phyloP scores from a whole-genome alignment of 805 yeast species.

The Sugiyamaella chiloensis region DNA sequence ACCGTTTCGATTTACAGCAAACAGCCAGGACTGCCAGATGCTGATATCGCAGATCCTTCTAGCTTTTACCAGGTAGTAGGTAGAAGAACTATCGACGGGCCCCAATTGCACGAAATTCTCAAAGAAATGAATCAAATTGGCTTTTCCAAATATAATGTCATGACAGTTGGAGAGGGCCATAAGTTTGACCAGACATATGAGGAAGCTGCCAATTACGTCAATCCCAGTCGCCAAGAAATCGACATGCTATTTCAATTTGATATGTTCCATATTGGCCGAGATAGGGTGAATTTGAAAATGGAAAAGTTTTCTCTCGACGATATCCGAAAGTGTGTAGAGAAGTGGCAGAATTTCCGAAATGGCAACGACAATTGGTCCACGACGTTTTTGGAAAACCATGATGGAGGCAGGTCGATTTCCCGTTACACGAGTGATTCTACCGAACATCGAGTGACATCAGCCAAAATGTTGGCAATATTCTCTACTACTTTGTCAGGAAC shows the following conservation, averaged over 20 bases:
- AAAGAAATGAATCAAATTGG: conserved; percentile 46
- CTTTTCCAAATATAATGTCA: conserved; percentile 46
- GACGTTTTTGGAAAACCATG: conserved; percentile 55
- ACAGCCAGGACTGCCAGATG: conserved; percentile 44
- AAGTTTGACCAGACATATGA: conserved; percentile 37
- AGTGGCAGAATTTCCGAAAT: conserved; percentile 7
- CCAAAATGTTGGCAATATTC: conserved; percentile 48
- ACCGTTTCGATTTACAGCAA: conserved; percentile 54
- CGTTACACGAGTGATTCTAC: conserved; percentile 43
- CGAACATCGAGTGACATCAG: conserved; percentile 38
- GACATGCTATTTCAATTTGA: conserved; percentile 39
- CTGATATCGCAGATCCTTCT: conserved; percentile 45
- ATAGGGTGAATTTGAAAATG: conserved; percentile 1
- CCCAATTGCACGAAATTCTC: conserved; percentile 57
- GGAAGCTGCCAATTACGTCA: conserved; percentile 30
- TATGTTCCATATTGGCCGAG: conserved; percentile 4
- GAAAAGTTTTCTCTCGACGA: background rate
- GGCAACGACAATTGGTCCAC: conserved; percentile 50
- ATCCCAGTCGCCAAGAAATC: conserved; percentile 31
- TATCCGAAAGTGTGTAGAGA: conserved; percentile 3
- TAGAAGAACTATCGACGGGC: conserved; percentile 37
- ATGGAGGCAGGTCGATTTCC: conserved; percentile 52
- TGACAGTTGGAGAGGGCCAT: conserved; percentile 57
- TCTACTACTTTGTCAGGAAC: conserved; percentile 51
- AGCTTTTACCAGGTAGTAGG: background rate